Conservation (phyloP, 768 basidiomycete species). For the Trichaptum fuscoviolaceum region DNA sequence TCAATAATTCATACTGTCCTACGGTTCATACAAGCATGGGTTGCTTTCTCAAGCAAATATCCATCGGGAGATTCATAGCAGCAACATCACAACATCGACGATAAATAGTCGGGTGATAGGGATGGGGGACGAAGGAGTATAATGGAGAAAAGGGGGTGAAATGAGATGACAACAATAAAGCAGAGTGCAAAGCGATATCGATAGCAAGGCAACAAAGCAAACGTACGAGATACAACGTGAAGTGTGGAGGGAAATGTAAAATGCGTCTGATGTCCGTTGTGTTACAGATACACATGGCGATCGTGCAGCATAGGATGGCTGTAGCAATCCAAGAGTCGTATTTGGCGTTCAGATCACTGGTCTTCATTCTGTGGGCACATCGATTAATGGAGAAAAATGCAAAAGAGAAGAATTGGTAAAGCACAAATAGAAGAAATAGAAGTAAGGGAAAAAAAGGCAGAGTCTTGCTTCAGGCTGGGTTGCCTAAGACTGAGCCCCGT, state of each 20-base stretch:
- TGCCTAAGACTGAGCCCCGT: neutral
- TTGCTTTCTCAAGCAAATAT: neutral
- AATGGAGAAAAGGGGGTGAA: neutral
- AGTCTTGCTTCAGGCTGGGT: neutral
- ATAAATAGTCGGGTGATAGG: neutral
- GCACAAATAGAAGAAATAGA: neutral
- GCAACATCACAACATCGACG: neutral
- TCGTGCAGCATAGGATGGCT: neutral
- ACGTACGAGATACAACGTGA: neutral
- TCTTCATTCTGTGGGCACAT: neutral
- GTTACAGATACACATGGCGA: conserved; percentile 1
- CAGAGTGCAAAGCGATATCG: neutral
- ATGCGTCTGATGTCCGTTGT: neutral
- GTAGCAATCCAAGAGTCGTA: neutral
- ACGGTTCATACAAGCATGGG: neutral
- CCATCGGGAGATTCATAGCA: neutral
- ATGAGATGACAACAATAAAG: neutral
- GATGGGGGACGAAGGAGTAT: neutral
- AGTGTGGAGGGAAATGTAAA: neutral
- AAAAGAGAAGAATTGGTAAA: neutral
- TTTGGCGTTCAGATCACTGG: neutral
- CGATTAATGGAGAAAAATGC: neutral
- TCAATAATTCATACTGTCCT: neutral
- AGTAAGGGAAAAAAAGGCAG: neutral
- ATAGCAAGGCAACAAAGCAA: neutral